Evolutionary conservation across 305 asterid species (phyloP).

Genomic region (Fraxinus xanthoxyloides): DNA sequence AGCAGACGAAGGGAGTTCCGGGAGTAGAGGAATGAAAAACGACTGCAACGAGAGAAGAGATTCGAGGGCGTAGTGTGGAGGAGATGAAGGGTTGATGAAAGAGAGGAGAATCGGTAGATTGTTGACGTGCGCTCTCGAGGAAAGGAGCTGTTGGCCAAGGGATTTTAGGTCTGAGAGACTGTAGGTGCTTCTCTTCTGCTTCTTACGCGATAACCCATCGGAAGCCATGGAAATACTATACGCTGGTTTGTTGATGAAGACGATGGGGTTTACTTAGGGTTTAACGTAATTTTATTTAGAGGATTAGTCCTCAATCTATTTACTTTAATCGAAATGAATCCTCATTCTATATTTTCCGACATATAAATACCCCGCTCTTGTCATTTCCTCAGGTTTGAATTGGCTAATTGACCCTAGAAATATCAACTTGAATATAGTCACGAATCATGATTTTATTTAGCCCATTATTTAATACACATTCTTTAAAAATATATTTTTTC

Average conservation of each 20-base stretch:
- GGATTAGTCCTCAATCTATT: too few relatives aligned
- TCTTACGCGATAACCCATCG: slow-evolving; percentile 19
- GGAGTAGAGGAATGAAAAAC: slow-evolving; percentile 69
- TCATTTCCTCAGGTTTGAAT: too few relatives aligned
- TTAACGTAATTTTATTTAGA: too few relatives aligned
- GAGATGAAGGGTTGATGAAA: slow-evolving; percentile 43
- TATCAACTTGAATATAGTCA: too few relatives aligned
- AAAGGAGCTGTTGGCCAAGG: slow-evolving; percentile 66
- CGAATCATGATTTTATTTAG: too few relatives aligned
- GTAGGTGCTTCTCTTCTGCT: slow-evolving; percentile 21
- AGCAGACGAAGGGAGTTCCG: slow-evolving; percentile 50
- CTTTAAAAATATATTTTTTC: too few relatives aligned
- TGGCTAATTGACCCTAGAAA: too few relatives aligned
- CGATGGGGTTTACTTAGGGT: too few relatives aligned
- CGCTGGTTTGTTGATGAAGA: background rate
- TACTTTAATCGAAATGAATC: too few relatives aligned
- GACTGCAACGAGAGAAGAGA: slow-evolving; percentile 78
- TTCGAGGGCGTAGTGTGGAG: slow-evolving; percentile 60
- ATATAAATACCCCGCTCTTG: too few relatives aligned
- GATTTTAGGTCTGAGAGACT: slow-evolving; percentile 45
- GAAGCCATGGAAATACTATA: background rate
- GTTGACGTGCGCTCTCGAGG: slow-evolving; percentile 66
- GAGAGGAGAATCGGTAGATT: slow-evolving; percentile 66
- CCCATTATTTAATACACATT: too few relatives aligned
- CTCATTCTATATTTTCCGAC: too few relatives aligned